These are phyloP conservation scores for Paramyrothecium roridum DNA, from an alignment of 2,329 filamentous ascomycete genomes.

Conservation along the genomic window DNA sequence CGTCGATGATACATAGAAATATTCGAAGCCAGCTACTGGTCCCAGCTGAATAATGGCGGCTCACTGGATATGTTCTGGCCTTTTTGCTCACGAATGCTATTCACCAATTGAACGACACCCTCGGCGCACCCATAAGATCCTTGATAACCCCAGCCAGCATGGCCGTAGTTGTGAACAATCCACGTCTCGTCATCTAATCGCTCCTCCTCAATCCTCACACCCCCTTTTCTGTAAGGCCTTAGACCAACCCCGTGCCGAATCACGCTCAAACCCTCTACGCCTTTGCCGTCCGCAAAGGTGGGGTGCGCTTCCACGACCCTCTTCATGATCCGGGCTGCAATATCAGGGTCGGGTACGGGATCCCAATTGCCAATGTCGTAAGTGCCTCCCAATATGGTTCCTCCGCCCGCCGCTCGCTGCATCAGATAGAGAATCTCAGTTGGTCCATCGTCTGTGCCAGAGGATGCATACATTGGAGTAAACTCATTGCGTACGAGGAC, in stretches of 20 bases:
- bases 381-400: slow-evolving; percentile 82
- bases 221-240: slow-evolving; percentile 69
- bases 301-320: slow-evolving; percentile 66
- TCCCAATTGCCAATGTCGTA: slow-evolving; percentile 81
- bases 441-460: slow-evolving; percentile 69
- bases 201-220: slow-evolving; percentile 68
- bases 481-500: slow-evolving; percentile 80
- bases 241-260: slow-evolving; percentile 81
- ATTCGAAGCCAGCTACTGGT: background rate
- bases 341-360: slow-evolving; percentile 70
- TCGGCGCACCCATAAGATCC: slow-evolving; percentile 69
- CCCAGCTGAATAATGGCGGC: slow-evolving; percentile 25
- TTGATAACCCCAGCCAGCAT: slow-evolving; percentile 75
- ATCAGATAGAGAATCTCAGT: slow-evolving; percentile 79
- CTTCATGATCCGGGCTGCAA: slow-evolving; percentile 82
- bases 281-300: slow-evolving; percentile 59
- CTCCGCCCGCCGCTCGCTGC: slow-evolving; percentile 75
- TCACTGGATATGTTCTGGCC: slow-evolving; percentile 22
- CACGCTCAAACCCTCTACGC: slow-evolving; percentile 70
- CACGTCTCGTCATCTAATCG: slow-evolving; percentile 48
- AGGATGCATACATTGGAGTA: slow-evolving; percentile 65
- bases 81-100: slow-evolving; percentile 45
- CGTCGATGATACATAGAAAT: background rate
- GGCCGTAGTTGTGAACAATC: slow-evolving; percentile 81
- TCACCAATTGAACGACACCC: slow-evolving; percentile 63